Evolutionary conservation across 441 rosid genomes (phyloP).

Genomic region (Eruca vesicaria): DNA sequence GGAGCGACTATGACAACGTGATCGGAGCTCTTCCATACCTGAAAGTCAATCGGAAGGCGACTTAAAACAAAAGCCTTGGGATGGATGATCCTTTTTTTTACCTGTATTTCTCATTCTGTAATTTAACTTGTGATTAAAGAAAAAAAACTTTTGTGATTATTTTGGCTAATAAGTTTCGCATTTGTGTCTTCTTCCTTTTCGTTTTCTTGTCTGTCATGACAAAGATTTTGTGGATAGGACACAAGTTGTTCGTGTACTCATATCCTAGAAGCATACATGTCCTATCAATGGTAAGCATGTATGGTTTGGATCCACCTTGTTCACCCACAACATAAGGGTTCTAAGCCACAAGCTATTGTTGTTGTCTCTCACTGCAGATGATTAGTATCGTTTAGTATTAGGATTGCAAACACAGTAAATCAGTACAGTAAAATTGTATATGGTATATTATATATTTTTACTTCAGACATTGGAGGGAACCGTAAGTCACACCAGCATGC

Average conservation of each 20-base stretch:
- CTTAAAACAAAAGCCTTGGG: conserved; percentile 29
- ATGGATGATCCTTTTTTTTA: conserved; percentile 4
- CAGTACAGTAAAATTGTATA: too few species aligned
- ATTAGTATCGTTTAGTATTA: too few species aligned
- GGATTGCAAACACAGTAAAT: too few species aligned
- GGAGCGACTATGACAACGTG: conserved; percentile 92
- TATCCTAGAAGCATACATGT: not conserved
- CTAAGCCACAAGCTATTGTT: not conserved
- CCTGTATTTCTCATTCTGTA: conserved; percentile 10
- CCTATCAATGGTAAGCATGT: not conserved
- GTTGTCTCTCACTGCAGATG: not conserved
- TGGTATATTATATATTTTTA: too few species aligned
- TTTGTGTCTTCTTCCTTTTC: not conserved
- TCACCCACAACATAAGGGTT: not conserved
- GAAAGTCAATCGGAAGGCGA: conserved; percentile 78
- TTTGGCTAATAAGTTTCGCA: conserved; percentile 13
- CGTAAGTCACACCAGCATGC: not conserved
- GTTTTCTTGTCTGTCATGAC: not conserved
- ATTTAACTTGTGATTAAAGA: conserved; percentile 3
- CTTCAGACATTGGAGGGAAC: too few species aligned
- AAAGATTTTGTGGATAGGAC: not conserved
- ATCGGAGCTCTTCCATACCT: conserved; percentile 80
- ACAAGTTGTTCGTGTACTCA: not conserved
- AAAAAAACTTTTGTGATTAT: conserved; percentile 15
- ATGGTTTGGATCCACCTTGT: not conserved